phyloP scores from a whole-genome alignment of 2,329 filamentous ascomycete genomes.

The Piedraia hortae region DNA sequence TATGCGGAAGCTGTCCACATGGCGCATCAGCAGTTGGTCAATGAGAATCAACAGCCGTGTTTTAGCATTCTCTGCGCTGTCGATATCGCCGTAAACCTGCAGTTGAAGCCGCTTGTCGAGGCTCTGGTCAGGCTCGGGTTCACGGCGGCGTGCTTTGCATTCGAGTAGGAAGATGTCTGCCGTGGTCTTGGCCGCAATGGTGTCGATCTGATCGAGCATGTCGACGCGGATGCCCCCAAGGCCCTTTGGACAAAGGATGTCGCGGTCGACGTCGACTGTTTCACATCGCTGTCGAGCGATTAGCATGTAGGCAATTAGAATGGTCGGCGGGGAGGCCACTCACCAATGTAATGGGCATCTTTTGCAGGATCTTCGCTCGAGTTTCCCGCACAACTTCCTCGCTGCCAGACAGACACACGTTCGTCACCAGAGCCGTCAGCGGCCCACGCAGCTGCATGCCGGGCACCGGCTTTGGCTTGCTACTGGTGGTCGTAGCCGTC shows the following conservation, averaged over 20 bases:
- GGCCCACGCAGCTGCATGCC: constrained; percentile 22
- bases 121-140: constrained; percentile 54
- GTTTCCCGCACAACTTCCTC: constrained; percentile 73
- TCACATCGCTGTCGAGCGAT: constrained; percentile 44
- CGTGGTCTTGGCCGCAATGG: constrained; percentile 64
- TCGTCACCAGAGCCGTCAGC: constrained; percentile 32
- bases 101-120: constrained; percentile 73
- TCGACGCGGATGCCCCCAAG: constrained; percentile 32
- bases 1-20: constrained; percentile 54
- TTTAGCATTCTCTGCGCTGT: constrained; percentile 92
- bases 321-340: constrained; percentile 13
- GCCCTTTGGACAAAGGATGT: constrained; percentile 48
- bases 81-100: constrained; percentile 80
- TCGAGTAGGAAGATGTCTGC: constrained; percentile 91
- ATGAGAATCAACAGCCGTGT: constrained; percentile 91
- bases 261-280: constrained; percentile 75
- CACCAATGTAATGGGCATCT: constrained; percentile 81
- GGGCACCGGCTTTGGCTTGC: constrained; percentile 38
- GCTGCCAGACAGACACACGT: constrained; percentile 71
- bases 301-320: constrained; percentile 6
- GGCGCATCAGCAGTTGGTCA: constrained; percentile 56
- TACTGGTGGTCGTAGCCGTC: constrained; percentile 59
- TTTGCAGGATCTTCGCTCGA: constrained; percentile 67
- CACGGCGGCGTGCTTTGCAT: constrained; percentile 41
- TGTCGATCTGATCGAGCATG: constrained; percentile 64